Evolutionary conservation across 1,284 basidiomycete genomes (phyloP), one percentile per base, ranked within the genome.

Genomic region (Cutaneotrichosporon cutaneum): DNA sequence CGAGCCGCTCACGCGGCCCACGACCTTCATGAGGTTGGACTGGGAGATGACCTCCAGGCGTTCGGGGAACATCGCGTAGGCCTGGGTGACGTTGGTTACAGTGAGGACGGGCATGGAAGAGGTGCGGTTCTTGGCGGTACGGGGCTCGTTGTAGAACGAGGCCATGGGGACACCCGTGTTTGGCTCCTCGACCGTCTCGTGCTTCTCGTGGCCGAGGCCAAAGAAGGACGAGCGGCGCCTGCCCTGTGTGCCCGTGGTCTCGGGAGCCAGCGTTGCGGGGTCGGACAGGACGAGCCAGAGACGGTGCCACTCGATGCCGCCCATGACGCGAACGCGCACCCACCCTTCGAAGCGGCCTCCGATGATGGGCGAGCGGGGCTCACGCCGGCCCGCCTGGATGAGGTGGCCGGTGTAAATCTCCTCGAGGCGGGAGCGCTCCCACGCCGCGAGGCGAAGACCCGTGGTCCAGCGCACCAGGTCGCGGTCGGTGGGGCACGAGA

Each of bases 401-500:
- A 98, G 82, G 80, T 97, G 92, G 2, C 94, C 94, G 0, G 95
- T 98, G 78, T 99, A 99, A 62, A 99, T 93, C 80, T 98, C 95
- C 77, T 97, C 94, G 24, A 98, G 83, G 27, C 94, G 87, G 1
- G 92, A 90, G 70, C 96, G 93, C 79, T 99, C 95, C 93, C 94
- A 99, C 56, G 90, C 86, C 9, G 90, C 87, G 8, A 99, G 84
- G 18, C 96, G 88, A 42, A 99, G 84, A 7, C 93, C 93, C 24
- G 91, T 88, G 21, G 92, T 88, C 94, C 94, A 98, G n/a, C 88
- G 87, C 47, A 90, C 82, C 54, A 95, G 83, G 3, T 89, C 84
- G 24, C 83, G 77, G 5, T 87, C 84, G 16, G 84, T 83, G 1
- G 89, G 89, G 71, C 90, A 93, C 6, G 91, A 90, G 81, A 98